Evolutionary conservation across 2,329 filamentous ascomycete genomes (phyloP), one percentile per base, ranked within the genome.

Genomic region (Akanthomyces uredinophilus): DNA sequence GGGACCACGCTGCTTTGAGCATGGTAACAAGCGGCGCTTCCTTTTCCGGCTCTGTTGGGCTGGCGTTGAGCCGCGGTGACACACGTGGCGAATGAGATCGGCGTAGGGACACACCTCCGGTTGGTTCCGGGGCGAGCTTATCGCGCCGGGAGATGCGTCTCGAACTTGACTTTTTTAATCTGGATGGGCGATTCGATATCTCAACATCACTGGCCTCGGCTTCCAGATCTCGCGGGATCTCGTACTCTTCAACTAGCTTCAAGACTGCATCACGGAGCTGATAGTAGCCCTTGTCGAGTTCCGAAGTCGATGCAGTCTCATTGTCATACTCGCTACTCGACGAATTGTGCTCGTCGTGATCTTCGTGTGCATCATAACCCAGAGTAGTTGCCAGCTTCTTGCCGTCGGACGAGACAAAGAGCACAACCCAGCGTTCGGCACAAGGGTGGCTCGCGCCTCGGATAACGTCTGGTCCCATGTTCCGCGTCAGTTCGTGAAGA

Each of bases 181-280:
- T 80, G 3, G 83, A 87, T 5, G 87, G 87, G 41, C 88, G 83
- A 68, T 91, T 91, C 73, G 88, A 91, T 67, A 91, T 88, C 39
- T 83, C 86, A 32, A 86, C 84, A 16, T 81, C 82, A 47, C 81
- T 79, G 35, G 80, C 82, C 55, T 84, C 83, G 5, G 82, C 81
- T 51, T 88, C 84, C 13, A 88, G 74, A 47, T 83, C 85, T 59
- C 88, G 86, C 0, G 89, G 88, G 49, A 92, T 90, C 69, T 95
- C 91, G 64, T 89, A 93, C 65, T 96, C 91, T 69, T 92, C 85
- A 1, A 95, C 89, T 5, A 96, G 79, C 71, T 89, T 92, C 63
- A 92, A 77, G 59, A 96, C 90, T 0, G 91, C 90, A 64, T 92
- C 87, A 63, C 93, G 88, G 4, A 96, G 76, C 65, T 91, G 88